phyloP scores from a whole-genome alignment of 2,329 filamentous ascomycete species.

The Phyllosticta capitalensis region DNA sequence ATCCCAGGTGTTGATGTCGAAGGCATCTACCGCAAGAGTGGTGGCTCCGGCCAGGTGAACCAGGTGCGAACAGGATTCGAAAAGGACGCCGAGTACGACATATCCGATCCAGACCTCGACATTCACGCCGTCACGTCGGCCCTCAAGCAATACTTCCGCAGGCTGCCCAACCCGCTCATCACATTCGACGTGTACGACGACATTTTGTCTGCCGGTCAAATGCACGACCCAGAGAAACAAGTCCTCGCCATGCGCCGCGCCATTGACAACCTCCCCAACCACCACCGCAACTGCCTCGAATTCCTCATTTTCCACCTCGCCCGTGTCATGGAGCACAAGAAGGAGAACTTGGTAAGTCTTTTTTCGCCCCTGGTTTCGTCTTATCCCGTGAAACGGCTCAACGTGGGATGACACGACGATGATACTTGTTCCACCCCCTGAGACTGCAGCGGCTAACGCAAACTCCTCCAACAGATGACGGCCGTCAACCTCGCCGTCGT shows the following conservation, averaged over 20 bases:
- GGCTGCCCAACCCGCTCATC: conserved; percentile 77
- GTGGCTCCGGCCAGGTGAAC: conserved; percentile 84
- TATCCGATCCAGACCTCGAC: conserved; percentile 86
- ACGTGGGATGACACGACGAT: background rate
- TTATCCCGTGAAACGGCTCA: background rate
- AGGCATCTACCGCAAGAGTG: conserved; percentile 96
- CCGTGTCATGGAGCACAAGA: conserved; percentile 71
- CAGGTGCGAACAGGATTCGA: conserved; percentile 87
- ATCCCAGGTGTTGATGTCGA: conserved; percentile 73
- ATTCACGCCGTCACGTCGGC: conserved; percentile 95
- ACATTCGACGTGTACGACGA: conserved; percentile 89
- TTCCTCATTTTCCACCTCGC: conserved; percentile 91
- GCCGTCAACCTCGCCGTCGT: conserved; percentile 93
- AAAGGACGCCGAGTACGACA: conserved; percentile 74
- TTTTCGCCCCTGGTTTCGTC: background rate
- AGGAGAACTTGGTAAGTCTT: conserved; percentile 65
- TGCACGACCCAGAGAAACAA: conserved; percentile 45
- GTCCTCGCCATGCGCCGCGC: conserved; percentile 57
- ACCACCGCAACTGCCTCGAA: conserved; percentile 81
- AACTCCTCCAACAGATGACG: conserved; percentile 59
- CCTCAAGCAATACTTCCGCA: conserved; percentile 95
- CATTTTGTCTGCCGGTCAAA: conserved; percentile 66
- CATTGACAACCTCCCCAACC: conserved; percentile 68
- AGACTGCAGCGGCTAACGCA: background rate
- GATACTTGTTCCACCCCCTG: background rate